Evolutionary conservation across 441 rosid species (phyloP), one percentile per base, ranked within the genome.

Genomic region (Gossypium gossypioides): DNA sequence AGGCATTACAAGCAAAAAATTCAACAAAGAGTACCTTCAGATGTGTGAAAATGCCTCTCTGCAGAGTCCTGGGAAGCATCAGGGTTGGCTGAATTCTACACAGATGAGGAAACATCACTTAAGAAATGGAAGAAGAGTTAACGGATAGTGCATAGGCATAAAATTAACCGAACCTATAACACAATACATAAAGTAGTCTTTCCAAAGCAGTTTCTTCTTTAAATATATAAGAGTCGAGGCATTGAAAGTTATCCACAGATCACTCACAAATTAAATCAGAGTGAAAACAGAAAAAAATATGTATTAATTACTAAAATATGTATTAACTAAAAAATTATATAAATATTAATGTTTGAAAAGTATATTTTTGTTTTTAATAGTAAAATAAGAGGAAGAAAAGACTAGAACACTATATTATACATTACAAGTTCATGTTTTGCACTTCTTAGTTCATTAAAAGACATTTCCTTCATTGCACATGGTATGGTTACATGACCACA

Each of bases 1-100:
- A 21, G 37, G 56, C n/a, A 63, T 8, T 40, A 72, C 37, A 40
- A 27, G 44, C 77, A 37, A 60, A 72, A 32, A 65, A 77, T 66
- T 72, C 58, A 68, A 48, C 74, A 78, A 75, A 25, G 44, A 37
- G 61, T 84, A 91, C 97, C 97, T 82, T 81, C 81, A 52, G 67
- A 75, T 64, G 69, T 65, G 66, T 70, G 80, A 9, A 82, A 74
- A 74, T 25, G 32, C 68, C 72, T 73, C 42, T 58, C 81, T 57
- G 54, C 69, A 79, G 84, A 71, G 68, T 81, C 82, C 72, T 81
- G 84, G 69, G 72, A 65, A 66, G 55, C 81, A 74, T 79, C 80
- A 75, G 60, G 75, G 56, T 77, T 76, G 15, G 59, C 72, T 27
- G 80, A 74, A 68, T 63, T 81, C 96, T 88, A 83, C 77, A 82